phyloP scores from a whole-genome alignment of 345 rosid species.

The Ailanthus altissimus region DNA sequence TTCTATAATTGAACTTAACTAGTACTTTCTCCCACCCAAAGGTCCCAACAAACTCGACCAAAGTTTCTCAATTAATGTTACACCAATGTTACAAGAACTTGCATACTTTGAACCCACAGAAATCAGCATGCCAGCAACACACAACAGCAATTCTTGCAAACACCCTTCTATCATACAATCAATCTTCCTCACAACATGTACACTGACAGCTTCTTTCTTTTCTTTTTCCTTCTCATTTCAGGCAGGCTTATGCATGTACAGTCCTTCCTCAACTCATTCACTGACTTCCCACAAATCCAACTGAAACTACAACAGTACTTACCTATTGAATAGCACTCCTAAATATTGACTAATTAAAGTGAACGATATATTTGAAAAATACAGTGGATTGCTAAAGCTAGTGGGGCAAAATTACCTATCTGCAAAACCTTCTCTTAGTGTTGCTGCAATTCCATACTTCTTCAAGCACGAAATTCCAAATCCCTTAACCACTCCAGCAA shows the following conservation, averaged over 20 bases:
- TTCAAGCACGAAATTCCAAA: constrained; percentile 87
- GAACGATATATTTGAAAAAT: background rate
- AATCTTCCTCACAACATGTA: background rate
- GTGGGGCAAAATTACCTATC: constrained; percentile 60
- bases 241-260: background rate
- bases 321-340: background rate
- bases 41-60: background rate
- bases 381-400: background rate
- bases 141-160: background rate
- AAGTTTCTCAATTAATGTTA: background rate
- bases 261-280: background rate
- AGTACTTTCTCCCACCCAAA: background rate
- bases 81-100: background rate
- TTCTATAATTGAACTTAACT: background rate
- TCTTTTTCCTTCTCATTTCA: background rate
- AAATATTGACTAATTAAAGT: background rate
- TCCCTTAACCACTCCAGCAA: constrained; percentile 92
- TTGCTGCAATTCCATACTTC: constrained; percentile 66
- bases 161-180: background rate
- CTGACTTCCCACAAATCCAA: background rate
- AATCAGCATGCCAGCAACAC: background rate
- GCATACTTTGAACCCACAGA: background rate
- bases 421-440: constrained; percentile 61
- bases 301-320: background rate
- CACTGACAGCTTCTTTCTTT: background rate